Base-by-base conservation (phyloP, 106 monocot species). In the Alisma plantagoaquatica region DNA sequence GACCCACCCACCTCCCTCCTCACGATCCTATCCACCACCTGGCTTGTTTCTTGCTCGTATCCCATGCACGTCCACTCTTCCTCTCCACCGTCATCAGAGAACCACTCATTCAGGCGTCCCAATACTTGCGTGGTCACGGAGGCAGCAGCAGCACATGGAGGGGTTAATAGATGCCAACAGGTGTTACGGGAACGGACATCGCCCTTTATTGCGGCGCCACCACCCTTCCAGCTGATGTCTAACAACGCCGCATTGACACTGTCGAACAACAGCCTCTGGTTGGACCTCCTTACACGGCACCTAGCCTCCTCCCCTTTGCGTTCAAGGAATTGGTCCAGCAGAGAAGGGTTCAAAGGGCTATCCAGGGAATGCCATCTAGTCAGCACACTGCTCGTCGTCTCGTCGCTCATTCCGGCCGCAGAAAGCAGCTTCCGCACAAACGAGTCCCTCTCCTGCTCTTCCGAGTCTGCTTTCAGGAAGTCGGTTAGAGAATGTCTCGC, bases 241-340 rank as follows among this genome's bases (percentile, higher is more conserved):
- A 77, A 46, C 1, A 93, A 61, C 3, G 80, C 79, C 6, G 27
- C 50, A 60, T 93, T 93, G 33, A 80, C 79, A 49, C 77, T 74
- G 48, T 93, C 92, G 35, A 99, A 99, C n/a, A 86, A 54, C 16
- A 99, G 75, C 61, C 72, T 79, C 72, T 72, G 74, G 43, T 71
- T 77, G 2, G 98, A 90, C 23, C 79, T 63, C 50, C 63, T 70
- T 61, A 70, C 79, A 51, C 69, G 70, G 59, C 71, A 76, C 49
- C 73, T 77, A 0, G 75, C 68, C 27, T 64, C 82, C 49, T 82
- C 82, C 16, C 66, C 76, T 54, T 75, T 86, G 0, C 49, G 46
- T 15, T 75, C 75, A 45, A 81, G 64, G 49, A 85, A 65, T 54
- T 77, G 61, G 32, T 82, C 74, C 7, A 90, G 66, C 29, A 90